A percentile compares a stretch with the other conserved stretches of the same genome.
Conservation (phyloP, 352 stramenopile genomes). For the Pythium aristosporum region DNA sequence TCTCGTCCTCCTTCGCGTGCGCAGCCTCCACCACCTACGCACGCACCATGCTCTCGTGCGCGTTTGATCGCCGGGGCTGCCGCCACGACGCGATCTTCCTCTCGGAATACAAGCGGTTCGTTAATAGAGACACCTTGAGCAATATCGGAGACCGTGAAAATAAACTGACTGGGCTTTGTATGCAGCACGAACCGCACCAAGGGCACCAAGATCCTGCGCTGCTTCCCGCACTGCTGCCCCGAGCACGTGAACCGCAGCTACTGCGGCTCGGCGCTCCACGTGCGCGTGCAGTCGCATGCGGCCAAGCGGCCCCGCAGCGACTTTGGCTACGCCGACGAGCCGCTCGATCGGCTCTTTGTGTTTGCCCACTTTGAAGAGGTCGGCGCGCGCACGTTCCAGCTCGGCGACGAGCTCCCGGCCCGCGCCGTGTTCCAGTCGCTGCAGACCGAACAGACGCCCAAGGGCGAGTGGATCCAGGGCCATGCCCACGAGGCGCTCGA, state of each 20-base stretch:
- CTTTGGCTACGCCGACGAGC: background rate
- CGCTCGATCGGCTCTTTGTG: conserved; percentile 25
- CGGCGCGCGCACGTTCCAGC: conserved; percentile 19
- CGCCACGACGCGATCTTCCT: conserved; percentile 43
- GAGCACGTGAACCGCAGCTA: conserved; percentile 69
- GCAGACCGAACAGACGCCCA: conserved; percentile 60
- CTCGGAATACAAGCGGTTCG: conserved; percentile 64
- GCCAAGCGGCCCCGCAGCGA: conserved; percentile 1
- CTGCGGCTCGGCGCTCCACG: conserved; percentile 52
- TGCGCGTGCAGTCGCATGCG: conserved; percentile 31
- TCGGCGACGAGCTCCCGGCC: conserved; percentile 25
- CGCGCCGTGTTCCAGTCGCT: conserved; percentile 35
- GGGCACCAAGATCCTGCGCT: conserved; percentile 64
- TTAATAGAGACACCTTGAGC: background rate
- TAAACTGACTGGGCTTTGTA: background rate
- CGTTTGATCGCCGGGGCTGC: conserved; percentile 43
- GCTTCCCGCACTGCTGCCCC: conserved; percentile 72
- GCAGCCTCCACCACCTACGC: too few species aligned
- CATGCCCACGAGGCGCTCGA: conserved; percentile 20
- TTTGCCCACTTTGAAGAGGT: conserved; percentile 60
- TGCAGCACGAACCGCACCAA: conserved; percentile 51
- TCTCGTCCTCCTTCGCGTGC: too few species aligned
- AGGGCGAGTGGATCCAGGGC: conserved; percentile 65
- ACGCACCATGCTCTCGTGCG: conserved; percentile 31
- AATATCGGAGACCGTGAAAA: background rate